Evolutionary conservation across 2,329 filamentous ascomycete genomes (phyloP).

Genomic region (Cytospora chrysosperma): DNA sequence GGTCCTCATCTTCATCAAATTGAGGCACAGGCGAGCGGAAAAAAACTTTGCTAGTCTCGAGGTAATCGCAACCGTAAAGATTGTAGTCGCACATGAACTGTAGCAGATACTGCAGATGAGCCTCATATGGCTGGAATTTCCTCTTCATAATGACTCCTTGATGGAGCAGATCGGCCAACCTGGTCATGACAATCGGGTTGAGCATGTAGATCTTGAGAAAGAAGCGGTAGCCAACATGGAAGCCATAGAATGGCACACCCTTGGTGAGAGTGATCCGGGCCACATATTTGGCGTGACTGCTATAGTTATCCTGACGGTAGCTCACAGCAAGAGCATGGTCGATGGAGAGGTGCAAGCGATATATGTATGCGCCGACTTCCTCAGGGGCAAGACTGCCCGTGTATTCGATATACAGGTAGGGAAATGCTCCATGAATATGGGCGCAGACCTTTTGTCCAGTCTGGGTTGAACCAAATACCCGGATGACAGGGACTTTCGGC

Average conservation of each 20-base stretch:
- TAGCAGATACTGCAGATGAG: slow-evolving; percentile 84
- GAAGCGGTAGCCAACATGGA: slow-evolving; percentile 85
- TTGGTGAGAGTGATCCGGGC: slow-evolving; percentile 91
- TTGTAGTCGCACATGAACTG: slow-evolving; percentile 99
- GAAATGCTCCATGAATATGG: slow-evolving; percentile 92
- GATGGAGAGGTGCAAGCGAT: slow-evolving; percentile 78
- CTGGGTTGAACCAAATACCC: slow-evolving; percentile 89
- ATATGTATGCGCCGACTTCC: slow-evolving; percentile 73
- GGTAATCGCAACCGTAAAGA: slow-evolving; percentile 87
- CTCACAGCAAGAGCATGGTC: slow-evolving; percentile 86
- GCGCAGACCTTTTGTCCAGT: slow-evolving; percentile 95
- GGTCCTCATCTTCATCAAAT: slow-evolving; percentile 56
- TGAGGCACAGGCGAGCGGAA: slow-evolving; percentile 77
- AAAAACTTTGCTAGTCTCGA: slow-evolving; percentile 67
- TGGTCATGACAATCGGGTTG: slow-evolving; percentile 83
- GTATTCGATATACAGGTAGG: slow-evolving; percentile 93
- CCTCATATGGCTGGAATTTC: slow-evolving; percentile 88
- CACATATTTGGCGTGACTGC: slow-evolving; percentile 69
- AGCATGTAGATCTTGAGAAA: slow-evolving; percentile 95
- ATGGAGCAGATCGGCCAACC: slow-evolving; percentile 80
- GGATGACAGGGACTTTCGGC: slow-evolving; percentile 79
- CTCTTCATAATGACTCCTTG: slow-evolving; percentile 85
- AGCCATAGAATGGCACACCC: slow-evolving; percentile 93
- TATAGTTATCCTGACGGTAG: slow-evolving; percentile 74
- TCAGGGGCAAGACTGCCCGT: slow-evolving; percentile 64